These are phyloP conservation scores for Aureobasidium sp. DNA, from an alignment of 2,329 filamentous ascomycete genomes.

Conservation along the genomic window DNA sequence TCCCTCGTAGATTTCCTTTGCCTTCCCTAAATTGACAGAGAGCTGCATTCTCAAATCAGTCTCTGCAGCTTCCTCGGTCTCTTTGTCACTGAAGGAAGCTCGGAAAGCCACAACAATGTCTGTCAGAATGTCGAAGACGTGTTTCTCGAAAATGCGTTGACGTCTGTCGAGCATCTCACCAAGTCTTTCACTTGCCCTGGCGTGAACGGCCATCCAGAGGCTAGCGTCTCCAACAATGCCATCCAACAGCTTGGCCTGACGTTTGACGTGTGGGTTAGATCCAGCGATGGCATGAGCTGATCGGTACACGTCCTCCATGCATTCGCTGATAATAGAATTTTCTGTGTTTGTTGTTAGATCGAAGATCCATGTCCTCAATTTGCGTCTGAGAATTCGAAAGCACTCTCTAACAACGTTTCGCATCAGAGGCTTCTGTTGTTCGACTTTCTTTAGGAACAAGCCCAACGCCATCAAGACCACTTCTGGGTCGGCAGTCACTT, in stretches of 20 bases:
- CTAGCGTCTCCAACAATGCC: conserved; percentile 13
- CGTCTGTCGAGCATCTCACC: not conserved
- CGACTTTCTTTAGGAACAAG: conserved; percentile 16
- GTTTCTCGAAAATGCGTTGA: not conserved
- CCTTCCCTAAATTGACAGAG: conserved; percentile 5
- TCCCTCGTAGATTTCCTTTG: conserved; percentile 6
- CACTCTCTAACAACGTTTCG: not conserved
- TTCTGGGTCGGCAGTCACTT: not conserved
- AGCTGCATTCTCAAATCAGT: conserved; percentile 16
- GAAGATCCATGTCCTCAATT: not conserved
- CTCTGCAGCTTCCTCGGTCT: conserved; percentile 12
- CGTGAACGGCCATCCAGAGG: conserved; percentile 14
- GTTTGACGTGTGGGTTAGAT: not conserved
- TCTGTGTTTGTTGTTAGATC: not conserved
- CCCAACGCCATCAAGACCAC: conserved; percentile 16
- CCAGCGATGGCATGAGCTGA: conserved; percentile 12
- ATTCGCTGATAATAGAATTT: conserved; percentile 15
- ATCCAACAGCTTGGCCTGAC: conserved; percentile 9
- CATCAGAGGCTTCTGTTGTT: conserved; percentile 13
- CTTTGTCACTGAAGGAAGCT: conserved; percentile 16
- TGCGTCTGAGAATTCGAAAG: not conserved
- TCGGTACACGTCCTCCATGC: conserved; percentile 20
- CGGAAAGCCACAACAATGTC: conserved; percentile 17
- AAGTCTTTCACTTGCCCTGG: not conserved
- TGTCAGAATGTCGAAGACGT: conserved; percentile 12